Evolutionary conservation across 139 green algal genomes (phyloP), one percentile per base, ranked within the genome.

Genomic region (Ulvella scutata): DNA sequence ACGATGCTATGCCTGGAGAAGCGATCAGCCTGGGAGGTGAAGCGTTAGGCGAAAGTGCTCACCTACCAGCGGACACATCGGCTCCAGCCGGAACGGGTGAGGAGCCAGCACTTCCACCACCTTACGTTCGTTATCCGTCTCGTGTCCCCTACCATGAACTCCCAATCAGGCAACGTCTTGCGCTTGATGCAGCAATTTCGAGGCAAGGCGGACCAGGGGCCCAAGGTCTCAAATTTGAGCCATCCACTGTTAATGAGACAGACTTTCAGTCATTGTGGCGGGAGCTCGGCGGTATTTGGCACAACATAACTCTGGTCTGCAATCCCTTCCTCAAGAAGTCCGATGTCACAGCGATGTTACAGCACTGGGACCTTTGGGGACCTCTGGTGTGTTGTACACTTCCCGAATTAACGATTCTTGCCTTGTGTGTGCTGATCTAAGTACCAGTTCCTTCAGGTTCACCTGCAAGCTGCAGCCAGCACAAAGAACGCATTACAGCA

Each of bases 351-450:
- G 51, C 51, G n/a, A 67, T 67, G 51, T 1, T 98, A 43, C 74
- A 90, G 3, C 96, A 99, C 76, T 99, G 95, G 95, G 95, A 99
- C 81, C 81, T 99, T 4, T 99, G 93, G 93, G 95, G 95, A 0
- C 95, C 95, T 3, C 88, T 98, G 88, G 88, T 97, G 37, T 77
- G 92, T 83, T n/a, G n/a, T n/a, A n/a, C n/a, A n/a, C n/a, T n/a
- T n/a, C n/a, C n/a, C n/a, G n/a, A n/a, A n/a, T n/a, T n/a, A n/a
- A n/a, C n/a, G n/a, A n/a, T n/a, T n/a, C n/a, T n/a, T n/a, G n/a
- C n/a, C n/a, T n/a, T n/a, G n/a, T n/a, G n/a, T n/a, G n/a, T n/a
- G n/a, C n/a, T n/a, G n/a, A n/a, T n/a, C n/a, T n/a, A n/a, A n/a
- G n/a, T n/a, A n/a, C n/a, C n/a, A n/a, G n/a, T n/a, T n/a, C n/a